Base-by-base conservation (phyloP, 805 yeast species). In the Candida boleticola region DNA sequence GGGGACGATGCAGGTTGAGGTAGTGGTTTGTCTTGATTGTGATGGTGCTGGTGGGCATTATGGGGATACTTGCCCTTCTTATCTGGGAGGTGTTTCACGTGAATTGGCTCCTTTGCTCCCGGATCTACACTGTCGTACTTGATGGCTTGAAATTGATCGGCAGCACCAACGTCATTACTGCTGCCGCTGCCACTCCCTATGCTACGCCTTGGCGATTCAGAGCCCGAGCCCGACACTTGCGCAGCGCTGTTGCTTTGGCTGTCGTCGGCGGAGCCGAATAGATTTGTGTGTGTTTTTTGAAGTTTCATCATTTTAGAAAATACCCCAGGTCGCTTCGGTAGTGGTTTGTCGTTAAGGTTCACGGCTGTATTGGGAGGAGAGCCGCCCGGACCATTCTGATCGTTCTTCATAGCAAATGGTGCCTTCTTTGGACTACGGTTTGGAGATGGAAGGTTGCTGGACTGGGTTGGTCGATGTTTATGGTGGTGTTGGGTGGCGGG, bases 141-240 rank as follows among this genome's bases (percentile, higher is more conserved):
- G 20, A 68, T 58, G 14, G 74, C 68, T 34, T 64, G 71, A 48
- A 67, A 67, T n/a, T 32, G 29, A 13, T 49, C 57, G 1, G 17
- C 10, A 11, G 4, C 6, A n/a, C 29, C 20, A 19, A 22, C 4
- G 25, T 19, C 18, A 10, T 21, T 21, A 14, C 29, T 14, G 10
- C 19, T 21, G 13, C 16, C 16, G 29, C 18, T n/a, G 25, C 27
- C 29, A n/a, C n/a, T n/a, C n/a, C n/a, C n/a, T n/a, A n/a, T n/a
- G n/a, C n/a, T n/a, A n/a, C n/a, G n/a, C n/a, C n/a, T n/a, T 22
- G 37, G 21, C n/a, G 21, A 11, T 21, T 35, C 20, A 22, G 37
- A 23, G 10, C 16, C 29, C 11, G 26, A n/a, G 29, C 20, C 17
- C 10, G 27, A 11, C 16, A 10, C 6, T 14, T 13, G 27, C 11